Evolutionary conservation across 164 flowering plant genomes (phyloP), one percentile per base, ranked within the genome.

Genomic region (Annona squamosa): DNA sequence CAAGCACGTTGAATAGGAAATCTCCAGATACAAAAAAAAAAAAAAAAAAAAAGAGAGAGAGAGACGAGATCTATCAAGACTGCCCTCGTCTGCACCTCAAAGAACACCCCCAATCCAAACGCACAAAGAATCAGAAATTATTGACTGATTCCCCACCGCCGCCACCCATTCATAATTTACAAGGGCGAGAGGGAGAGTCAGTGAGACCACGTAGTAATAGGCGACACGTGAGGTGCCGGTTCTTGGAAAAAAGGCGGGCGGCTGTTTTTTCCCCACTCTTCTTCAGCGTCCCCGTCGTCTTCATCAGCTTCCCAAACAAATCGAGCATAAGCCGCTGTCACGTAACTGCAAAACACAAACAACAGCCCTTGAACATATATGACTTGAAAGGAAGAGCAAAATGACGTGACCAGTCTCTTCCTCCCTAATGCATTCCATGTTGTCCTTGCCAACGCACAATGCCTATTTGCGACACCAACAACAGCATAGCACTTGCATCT

Each of bases 291-390:
- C 26, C 75, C 83, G 1, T 77, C 83, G 10, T 80, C 83, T 66
- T 80, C 84, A n/a, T 84, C 85, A n/a, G 80, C 78, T 68, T 81
- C 86, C 86, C 87, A 86, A 1, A 85, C 81, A 68, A 85, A 85
- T 1, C 66, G 75, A 57, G 88, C 86, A 64, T 85, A 84, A 0
- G 88, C 84, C 56, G 85, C 88, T 64, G 79, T 42, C 43, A 85
- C 88, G 70, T 77, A 78, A 74, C 88, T 85, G 85, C 79, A 82
- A n/a, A n/a, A 52, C 2, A 16, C 9, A 52, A 52, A 5, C 59
- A 26, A 26, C 0, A 26, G 37, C 37, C 37, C 37, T 26, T 26
- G 37, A 26, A 26, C 37, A 26, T 26, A 26, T 26, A 26, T 26
- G 37, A 26, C 37, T 26, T 26, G 37, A 26, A 26, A 26, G 37